A percentile compares a stretch with the other conserved stretches of the same genome.
These are phyloP conservation scores for Tulasnella sp. DNA, from an alignment of 768 basidiomycete genomes.

Conservation along the genomic window DNA sequence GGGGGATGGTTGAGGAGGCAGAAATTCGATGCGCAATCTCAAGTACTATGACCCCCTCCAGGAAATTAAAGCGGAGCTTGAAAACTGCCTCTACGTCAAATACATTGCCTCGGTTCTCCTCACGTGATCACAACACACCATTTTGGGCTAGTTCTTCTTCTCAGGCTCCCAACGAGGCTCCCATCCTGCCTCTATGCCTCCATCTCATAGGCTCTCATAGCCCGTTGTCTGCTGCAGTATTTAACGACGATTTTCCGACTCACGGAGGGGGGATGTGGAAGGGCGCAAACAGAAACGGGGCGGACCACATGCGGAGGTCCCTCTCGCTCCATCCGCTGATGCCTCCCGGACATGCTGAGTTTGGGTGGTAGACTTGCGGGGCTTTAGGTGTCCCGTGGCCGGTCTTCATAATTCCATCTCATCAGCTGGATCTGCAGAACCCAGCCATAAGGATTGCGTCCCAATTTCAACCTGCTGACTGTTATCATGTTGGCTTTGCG, in stretches of 20 bases:
- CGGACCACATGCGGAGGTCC: neutral
- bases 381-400: conserved; percentile 4
- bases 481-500: neutral
- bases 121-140: neutral
- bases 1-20: conserved; percentile 19
- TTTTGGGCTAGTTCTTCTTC: conserved; percentile 7
- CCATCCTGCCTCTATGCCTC: conserved; percentile 7
- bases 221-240: neutral
- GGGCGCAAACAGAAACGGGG: neutral
- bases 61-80: conserved; percentile 7
- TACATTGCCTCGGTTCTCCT: conserved; percentile 10
- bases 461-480: neutral
- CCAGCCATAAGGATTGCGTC: neutral
- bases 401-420: conserved; percentile 12
- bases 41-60: conserved; percentile 7
- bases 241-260: conserved; percentile 2
- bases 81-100: neutral
- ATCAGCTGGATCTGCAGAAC: neutral
- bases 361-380: conserved; percentile 4
- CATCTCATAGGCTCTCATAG: neutral
- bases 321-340: neutral
- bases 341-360: neutral
- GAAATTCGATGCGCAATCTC: conserved; percentile 15
- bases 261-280: neutral
- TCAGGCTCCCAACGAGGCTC: conserved; percentile 10